Percentiles rank a stretch among this genome's conserved stretches.
phyloP scores from a whole-genome alignment of 805 yeast species.

The Zygotorulaspora danielsina region DNA sequence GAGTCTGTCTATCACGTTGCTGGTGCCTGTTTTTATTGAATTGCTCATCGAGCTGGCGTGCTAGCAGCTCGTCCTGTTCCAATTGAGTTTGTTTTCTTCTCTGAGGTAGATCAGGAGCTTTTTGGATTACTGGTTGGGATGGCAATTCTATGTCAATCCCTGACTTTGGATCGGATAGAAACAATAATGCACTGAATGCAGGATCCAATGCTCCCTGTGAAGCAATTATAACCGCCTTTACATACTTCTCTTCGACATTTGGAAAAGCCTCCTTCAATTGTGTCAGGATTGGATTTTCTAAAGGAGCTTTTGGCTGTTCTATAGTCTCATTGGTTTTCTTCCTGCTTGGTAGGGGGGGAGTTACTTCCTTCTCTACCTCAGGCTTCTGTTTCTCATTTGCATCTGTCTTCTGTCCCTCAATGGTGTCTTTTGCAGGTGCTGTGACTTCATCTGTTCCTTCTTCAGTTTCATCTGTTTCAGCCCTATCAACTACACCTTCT shows the following conservation, averaged over 20 bases:
- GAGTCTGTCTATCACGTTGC: conserved; percentile 8
- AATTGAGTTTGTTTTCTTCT: conserved; percentile 41
- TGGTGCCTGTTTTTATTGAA: conserved; percentile 35
- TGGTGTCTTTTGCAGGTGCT: neutral
- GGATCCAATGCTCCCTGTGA: conserved; percentile 75
- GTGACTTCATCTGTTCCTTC: neutral
- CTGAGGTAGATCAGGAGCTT: conserved; percentile 26
- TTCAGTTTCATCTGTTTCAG: neutral
- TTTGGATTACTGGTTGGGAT: conserved; percentile 30
- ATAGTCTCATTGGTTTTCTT: conserved; percentile 7
- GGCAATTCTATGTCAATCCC: conserved; percentile 49
- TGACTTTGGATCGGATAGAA: conserved; percentile 66
- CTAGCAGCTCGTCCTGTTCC: conserved; percentile 75
- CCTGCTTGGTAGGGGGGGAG: conserved; percentile 31
- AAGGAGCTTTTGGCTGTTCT: conserved; percentile 11
- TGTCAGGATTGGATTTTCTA: conserved; percentile 33
- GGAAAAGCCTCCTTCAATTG: conserved; percentile 88
- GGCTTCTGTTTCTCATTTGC: neutral
- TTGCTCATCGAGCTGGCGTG: conserved; percentile 71
- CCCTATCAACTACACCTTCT: too few species aligned
- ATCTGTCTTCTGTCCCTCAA: neutral
- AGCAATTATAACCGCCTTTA: conserved; percentile 80
- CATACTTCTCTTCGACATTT: conserved; percentile 58
- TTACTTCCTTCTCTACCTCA: conserved; percentile 13
- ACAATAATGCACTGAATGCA: conserved; percentile 84